A percentile compares a stretch with the other conserved stretches of the same genome.
Conservation (phyloP, 2,329 filamentous ascomycete genomes). For the Xylogone sp. region DNA sequence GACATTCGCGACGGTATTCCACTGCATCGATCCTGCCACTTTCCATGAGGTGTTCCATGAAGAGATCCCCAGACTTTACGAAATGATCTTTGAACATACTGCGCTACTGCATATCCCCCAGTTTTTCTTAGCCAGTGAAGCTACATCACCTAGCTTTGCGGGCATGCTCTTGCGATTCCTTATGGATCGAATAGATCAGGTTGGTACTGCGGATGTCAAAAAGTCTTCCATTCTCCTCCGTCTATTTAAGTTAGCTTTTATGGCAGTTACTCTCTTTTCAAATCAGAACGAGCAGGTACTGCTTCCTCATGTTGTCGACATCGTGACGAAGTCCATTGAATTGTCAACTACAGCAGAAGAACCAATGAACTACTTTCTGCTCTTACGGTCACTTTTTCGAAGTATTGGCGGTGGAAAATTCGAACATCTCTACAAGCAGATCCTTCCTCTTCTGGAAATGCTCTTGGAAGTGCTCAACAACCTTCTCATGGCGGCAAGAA, state of each 20-base stretch:
- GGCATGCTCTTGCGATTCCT: slow-evolving; percentile 97
- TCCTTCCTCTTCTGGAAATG: slow-evolving; percentile 94
- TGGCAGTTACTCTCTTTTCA: slow-evolving; percentile 97
- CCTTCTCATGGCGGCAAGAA: slow-evolving; percentile 82
- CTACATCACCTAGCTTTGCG: slow-evolving; percentile 94
- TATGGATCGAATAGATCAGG: slow-evolving; percentile 94
- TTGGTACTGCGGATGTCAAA: slow-evolving; percentile 86
- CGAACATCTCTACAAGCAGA: slow-evolving; percentile 97
- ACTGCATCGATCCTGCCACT: slow-evolving; percentile 95
- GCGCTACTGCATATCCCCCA: slow-evolving; percentile 92
- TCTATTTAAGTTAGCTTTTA: slow-evolving; percentile 97
- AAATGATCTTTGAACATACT: slow-evolving; percentile 97
- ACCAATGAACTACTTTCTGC: slow-evolving; percentile 97
- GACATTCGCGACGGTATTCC: slow-evolving; percentile 96
- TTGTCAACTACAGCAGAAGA: slow-evolving; percentile 93
- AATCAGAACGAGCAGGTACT: slow-evolving; percentile 93
- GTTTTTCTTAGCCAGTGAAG: slow-evolving; percentile 97
- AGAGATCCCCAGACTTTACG: slow-evolving; percentile 93
- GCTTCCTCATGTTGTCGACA: slow-evolving; percentile 92
- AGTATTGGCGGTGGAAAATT: slow-evolving; percentile 98
- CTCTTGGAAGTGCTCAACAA: slow-evolving; percentile 96
- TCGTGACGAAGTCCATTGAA: slow-evolving; percentile 96
- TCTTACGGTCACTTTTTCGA: slow-evolving; percentile 86
- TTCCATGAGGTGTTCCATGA: slow-evolving; percentile 98
- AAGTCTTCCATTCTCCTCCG: slow-evolving; percentile 90